Conservation (phyloP, 768 basidiomycete species). For the Mycena metata region DNA sequence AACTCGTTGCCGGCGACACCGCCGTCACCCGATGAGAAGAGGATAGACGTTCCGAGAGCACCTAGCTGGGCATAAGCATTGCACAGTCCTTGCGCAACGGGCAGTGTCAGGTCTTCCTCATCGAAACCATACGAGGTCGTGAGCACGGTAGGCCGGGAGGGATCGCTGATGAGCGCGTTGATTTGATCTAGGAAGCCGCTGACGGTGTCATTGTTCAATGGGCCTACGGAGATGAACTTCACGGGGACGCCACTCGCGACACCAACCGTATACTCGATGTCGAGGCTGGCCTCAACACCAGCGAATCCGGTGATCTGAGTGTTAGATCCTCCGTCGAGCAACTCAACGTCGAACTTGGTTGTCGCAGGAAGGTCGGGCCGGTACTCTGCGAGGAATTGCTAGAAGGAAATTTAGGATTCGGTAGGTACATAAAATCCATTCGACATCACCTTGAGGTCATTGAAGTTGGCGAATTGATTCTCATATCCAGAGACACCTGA, state of each 20-base stretch:
- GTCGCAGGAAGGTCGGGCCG: too few species aligned
- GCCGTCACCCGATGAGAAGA: constrained; percentile 62
- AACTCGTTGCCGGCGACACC: constrained; percentile 54
- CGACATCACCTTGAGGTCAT: constrained; percentile 31
- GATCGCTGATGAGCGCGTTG: constrained; percentile 23
- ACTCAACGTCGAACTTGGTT: constrained; percentile 33
- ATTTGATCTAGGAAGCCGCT: constrained; percentile 37
- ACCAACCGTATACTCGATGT: constrained; percentile 54
- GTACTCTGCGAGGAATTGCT: constrained; percentile 27
- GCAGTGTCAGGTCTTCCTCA: too few species aligned
- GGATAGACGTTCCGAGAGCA: constrained; percentile 59
- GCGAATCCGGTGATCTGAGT: constrained; percentile 23
- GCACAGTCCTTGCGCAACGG: too few species aligned
- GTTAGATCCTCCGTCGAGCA: constrained; percentile 37
- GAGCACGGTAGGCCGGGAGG: constrained; percentile 21
- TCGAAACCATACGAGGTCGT: too few species aligned
- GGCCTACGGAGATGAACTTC: constrained; percentile 45
- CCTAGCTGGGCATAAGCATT: constrained; percentile 62
- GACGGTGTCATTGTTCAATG: constrained; percentile 33
- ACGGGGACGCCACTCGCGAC: constrained; percentile 45
- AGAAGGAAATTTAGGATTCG: background rate
- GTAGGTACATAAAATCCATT: constrained; percentile 4
- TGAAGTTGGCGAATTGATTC: constrained; percentile 38
- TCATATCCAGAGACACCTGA: constrained; percentile 49
- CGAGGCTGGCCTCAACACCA: constrained; percentile 46